Percentiles rank a stretch among this genome's conserved stretches.
Conservation (phyloP, 192 early-diverging fungal genomes). For the Linnemannia elongata region DNA sequence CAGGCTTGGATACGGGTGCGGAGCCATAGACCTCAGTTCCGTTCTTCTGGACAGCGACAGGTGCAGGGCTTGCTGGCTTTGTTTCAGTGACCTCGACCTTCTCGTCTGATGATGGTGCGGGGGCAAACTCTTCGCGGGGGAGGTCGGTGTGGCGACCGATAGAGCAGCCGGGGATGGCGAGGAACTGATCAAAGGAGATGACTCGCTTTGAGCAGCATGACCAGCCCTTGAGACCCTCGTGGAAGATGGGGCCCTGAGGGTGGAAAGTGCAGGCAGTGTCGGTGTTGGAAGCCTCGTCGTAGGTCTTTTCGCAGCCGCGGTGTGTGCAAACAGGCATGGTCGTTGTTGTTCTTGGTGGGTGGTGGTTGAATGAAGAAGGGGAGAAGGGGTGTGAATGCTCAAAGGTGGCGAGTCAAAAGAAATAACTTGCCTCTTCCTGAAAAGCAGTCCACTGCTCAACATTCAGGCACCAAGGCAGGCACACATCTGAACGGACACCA, state of each 20-base stretch:
- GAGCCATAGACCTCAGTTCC: slow-evolving; percentile 37
- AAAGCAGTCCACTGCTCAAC: neutral
- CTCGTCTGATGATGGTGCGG: slow-evolving; percentile 40
- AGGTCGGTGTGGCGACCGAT: slow-evolving; percentile 77
- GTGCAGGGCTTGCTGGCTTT: slow-evolving; percentile 23
- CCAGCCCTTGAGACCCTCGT: slow-evolving; percentile 97
- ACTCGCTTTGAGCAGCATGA: slow-evolving; percentile 94
- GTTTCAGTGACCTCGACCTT: slow-evolving; percentile 37
- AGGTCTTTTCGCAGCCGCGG: slow-evolving; percentile 91
- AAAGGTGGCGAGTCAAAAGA: neutral
- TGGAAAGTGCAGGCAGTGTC: slow-evolving; percentile 91
- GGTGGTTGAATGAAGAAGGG: neutral
- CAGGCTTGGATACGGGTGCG: slow-evolving; percentile 1
- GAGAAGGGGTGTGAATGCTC: neutral
- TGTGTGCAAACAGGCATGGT: slow-evolving; percentile 76
- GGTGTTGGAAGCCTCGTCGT: slow-evolving; percentile 78
- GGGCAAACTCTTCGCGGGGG: slow-evolving; percentile 36
- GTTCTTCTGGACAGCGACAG: slow-evolving; percentile 35
- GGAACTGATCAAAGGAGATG: slow-evolving; percentile 92
- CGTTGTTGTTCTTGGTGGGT: neutral
- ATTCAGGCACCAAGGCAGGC: too few species aligned
- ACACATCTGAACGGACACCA: neutral
- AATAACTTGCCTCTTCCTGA: neutral
- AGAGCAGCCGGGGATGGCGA: slow-evolving; percentile 89
- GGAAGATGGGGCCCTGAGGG: slow-evolving; percentile 91